Conservation (phyloP, 441 rosid species). For the Aquilaria agallochum region DNA sequence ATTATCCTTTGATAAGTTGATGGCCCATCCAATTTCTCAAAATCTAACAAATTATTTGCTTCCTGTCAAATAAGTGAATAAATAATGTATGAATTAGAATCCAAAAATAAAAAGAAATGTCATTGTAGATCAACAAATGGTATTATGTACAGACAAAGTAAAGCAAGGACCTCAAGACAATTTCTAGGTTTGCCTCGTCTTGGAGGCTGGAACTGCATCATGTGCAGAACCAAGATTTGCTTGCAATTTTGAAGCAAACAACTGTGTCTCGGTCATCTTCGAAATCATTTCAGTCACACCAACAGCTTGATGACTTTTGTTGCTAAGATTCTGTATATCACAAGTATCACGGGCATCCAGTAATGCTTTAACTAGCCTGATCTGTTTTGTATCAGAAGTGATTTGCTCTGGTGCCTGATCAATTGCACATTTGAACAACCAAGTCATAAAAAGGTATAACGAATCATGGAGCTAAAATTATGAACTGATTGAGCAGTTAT, state of each 20-base stretch:
- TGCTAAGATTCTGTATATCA: conserved; percentile 65
- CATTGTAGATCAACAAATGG: neutral
- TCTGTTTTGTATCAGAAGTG: conserved; percentile 44
- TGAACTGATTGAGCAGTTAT: no score
- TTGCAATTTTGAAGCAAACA: conserved; percentile 30
- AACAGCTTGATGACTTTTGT: conserved; percentile 41
- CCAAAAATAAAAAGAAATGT: conserved; percentile 5
- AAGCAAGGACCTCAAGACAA: conserved; percentile 71
- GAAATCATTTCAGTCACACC: conserved; percentile 53
- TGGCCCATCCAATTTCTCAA: conserved; percentile 38
- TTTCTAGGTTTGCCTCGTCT: conserved; percentile 63
- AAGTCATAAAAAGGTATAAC: conserved; percentile 11
- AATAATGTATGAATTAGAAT: conserved; percentile 10
- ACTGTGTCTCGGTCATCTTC: conserved; percentile 38
- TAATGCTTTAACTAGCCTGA: conserved; percentile 61
- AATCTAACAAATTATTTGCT: conserved; percentile 27
- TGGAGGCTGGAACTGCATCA: conserved; percentile 23
- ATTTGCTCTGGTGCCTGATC: conserved; percentile 41
- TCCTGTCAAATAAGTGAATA: conserved; percentile 37
- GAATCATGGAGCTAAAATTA: neutral
- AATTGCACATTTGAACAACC: conserved; percentile 22
- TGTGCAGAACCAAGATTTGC: conserved; percentile 28
- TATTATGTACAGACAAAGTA: conserved; percentile 14
- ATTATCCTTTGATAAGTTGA: conserved; percentile 43
- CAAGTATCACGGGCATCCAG: conserved; percentile 57